Evolutionary conservation across 2,329 filamentous ascomycete species (phyloP).

Genomic region (Shiraia bambusicola): DNA sequence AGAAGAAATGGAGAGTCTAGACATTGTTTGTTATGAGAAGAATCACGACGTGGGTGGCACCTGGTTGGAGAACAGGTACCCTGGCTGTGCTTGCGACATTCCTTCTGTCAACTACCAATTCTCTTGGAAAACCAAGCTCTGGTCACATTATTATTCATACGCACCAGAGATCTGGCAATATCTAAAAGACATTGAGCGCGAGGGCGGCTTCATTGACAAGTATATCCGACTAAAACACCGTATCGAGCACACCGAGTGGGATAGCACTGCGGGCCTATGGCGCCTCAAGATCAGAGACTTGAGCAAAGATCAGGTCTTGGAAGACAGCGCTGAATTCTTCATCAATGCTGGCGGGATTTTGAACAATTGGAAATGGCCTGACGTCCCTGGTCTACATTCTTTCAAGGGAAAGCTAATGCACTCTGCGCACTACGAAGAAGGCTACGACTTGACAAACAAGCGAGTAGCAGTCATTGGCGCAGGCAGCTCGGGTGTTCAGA

Average conservation of each 20-base stretch:
- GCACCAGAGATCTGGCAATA: conserved; percentile 54
- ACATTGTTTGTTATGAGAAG: conserved; percentile 48
- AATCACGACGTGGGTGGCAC: conserved; percentile 46
- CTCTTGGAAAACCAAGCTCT: conserved; percentile 53
- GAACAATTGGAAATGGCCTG: conserved; percentile 46
- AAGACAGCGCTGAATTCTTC: conserved; percentile 28
- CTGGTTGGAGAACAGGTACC: conserved; percentile 46
- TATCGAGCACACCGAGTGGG: conserved; percentile 23
- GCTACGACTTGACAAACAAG: conserved; percentile 41
- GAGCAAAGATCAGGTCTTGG: conserved; percentile 13
- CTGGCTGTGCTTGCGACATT: conserved; percentile 44
- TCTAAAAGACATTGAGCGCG: conserved; percentile 46
- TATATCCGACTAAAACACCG: conserved; percentile 23
- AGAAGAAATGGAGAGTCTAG: conserved; percentile 45
- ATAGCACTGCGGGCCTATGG: conserved; percentile 18
- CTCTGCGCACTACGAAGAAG: conserved; percentile 46
- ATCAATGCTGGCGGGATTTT: conserved; percentile 25
- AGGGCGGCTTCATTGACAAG: conserved; percentile 37
- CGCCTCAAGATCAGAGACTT: conserved; percentile 16
- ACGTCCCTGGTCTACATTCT: conserved; percentile 42
- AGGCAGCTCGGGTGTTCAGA: conserved; percentile 47
- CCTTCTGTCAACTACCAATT: conserved; percentile 45
- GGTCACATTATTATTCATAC: conserved; percentile 48
- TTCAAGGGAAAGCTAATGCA: conserved; percentile 51
- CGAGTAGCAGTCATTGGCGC: conserved; percentile 48